Evolutionary conservation across 2,329 filamentous ascomycete species (phyloP).

Genomic region (Apiospora marii): DNA sequence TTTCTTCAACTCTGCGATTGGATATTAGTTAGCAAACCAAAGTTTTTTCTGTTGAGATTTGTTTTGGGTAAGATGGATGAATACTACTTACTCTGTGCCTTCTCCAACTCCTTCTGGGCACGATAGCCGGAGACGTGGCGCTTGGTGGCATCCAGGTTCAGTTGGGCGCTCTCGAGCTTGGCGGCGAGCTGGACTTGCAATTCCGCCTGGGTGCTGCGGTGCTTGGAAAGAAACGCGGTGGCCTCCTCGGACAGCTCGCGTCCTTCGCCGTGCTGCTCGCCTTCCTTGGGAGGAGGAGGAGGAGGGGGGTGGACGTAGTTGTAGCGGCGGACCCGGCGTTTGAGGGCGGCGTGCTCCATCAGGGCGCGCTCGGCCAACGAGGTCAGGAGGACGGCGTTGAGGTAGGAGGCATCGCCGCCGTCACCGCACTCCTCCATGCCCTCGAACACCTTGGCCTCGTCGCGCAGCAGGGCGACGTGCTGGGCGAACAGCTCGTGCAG

Average conservation of each 20-base stretch:
- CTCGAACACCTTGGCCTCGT: not conserved
- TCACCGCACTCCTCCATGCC: not conserved
- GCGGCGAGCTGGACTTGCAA: not conserved
- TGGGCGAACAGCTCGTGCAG: not conserved
- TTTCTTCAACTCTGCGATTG: not conserved
- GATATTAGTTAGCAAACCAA: not conserved
- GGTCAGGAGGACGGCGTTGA: not conserved
- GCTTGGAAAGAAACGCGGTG: too few relatives aligned
- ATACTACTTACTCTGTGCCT: not conserved
- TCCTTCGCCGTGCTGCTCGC: too few relatives aligned
- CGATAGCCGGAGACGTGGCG: not conserved
- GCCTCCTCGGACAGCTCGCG: too few relatives aligned
- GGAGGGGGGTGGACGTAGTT: too few relatives aligned
- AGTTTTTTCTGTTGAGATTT: not conserved
- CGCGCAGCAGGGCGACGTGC: not conserved
- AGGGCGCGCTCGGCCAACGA: not conserved
- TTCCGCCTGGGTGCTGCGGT: too few relatives aligned
- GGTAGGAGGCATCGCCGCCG: not conserved
- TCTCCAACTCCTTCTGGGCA: not conserved
- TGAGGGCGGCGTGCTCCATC: not conserved
- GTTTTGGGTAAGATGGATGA: not conserved
- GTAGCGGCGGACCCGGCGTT: not conserved
- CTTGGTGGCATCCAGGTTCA: not conserved
- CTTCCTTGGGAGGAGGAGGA: too few relatives aligned
- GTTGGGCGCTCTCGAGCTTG: not conserved